These are phyloP conservation scores for Eimeria acervulina DNA, from an alignment of 169 alveolate genomes.

Conservation along the genomic window DNA sequence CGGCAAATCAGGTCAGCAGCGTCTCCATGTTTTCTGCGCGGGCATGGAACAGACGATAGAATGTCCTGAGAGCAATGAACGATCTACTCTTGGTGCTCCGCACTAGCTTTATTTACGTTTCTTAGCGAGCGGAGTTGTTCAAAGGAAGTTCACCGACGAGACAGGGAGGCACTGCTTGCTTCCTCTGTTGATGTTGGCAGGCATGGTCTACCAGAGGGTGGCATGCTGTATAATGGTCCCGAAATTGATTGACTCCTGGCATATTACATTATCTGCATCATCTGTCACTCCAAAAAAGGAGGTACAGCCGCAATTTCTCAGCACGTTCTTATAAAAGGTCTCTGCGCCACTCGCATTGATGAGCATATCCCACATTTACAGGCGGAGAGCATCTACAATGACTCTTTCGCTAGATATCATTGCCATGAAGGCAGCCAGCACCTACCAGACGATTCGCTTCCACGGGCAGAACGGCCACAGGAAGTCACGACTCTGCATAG, in stretches of 20 bases:
- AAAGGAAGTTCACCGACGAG: conserved; percentile 1
- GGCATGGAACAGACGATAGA: background rate
- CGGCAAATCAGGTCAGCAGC: background rate
- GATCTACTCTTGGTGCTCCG: background rate
- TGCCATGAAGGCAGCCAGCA: background rate
- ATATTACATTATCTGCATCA: background rate
- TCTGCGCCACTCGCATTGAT: background rate
- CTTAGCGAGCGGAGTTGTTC: background rate
- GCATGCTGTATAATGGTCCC: background rate
- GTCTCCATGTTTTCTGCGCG: background rate
- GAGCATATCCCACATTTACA: background rate
- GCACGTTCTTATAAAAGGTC: background rate
- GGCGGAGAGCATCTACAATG: background rate
- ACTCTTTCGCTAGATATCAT: background rate
- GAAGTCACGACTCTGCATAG: background rate
- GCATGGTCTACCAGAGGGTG: background rate
- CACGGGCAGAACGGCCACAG: background rate
- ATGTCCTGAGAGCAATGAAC: background rate
- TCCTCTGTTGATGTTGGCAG: background rate
- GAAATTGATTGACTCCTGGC: background rate
- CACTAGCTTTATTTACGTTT: background rate
- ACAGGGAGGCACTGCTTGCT: background rate
- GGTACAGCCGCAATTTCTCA: background rate
- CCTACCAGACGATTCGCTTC: background rate
- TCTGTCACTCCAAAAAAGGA: background rate